These are phyloP conservation scores for Ustilago bromivora DNA, from an alignment of 1,284 basidiomycete species.

Conservation along the genomic window DNA sequence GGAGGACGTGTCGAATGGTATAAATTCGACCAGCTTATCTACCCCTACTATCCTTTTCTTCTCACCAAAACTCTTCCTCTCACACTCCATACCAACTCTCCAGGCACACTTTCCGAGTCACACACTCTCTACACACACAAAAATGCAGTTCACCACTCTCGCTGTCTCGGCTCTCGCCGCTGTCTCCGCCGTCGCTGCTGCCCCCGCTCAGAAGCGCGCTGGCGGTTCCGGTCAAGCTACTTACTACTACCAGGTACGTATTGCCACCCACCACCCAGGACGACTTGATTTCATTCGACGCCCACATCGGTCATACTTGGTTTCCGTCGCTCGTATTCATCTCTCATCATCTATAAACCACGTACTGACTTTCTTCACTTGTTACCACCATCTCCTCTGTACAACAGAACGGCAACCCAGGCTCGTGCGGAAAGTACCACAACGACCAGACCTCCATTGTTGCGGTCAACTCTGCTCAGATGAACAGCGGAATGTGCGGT, in stretches of 20 bases:
- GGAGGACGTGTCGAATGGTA: slow-evolving; percentile 14
- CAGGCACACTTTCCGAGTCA: neutral
- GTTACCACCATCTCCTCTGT: neutral
- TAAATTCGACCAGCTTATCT: slow-evolving; percentile 18
- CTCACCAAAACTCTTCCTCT: slow-evolving; percentile 10
- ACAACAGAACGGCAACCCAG: slow-evolving; percentile 48
- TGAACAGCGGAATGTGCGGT: slow-evolving; percentile 37
- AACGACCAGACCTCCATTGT: slow-evolving; percentile 43
- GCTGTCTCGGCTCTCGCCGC: slow-evolving; percentile 41
- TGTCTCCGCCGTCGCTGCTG: slow-evolving; percentile 37
- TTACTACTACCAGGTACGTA: slow-evolving; percentile 52
- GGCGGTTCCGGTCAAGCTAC: slow-evolving; percentile 42
- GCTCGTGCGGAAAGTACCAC: slow-evolving; percentile 59
- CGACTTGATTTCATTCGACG: neutral
- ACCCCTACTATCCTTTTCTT: neutral
- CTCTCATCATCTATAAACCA: neutral
- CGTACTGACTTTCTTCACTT: slow-evolving; percentile 6
- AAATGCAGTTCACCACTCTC: slow-evolving; percentile 56
- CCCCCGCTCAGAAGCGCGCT: slow-evolving; percentile 38
- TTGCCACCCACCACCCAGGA: neutral
- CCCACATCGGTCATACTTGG: neutral
- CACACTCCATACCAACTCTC: neutral
- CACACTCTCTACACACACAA: neutral
- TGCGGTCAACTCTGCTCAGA: slow-evolving; percentile 50
- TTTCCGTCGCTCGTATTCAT: neutral